Evolutionary conservation across 768 basidiomycete species (phyloP), one percentile per base, ranked within the genome.

Genomic region (Suillus subluteus): DNA sequence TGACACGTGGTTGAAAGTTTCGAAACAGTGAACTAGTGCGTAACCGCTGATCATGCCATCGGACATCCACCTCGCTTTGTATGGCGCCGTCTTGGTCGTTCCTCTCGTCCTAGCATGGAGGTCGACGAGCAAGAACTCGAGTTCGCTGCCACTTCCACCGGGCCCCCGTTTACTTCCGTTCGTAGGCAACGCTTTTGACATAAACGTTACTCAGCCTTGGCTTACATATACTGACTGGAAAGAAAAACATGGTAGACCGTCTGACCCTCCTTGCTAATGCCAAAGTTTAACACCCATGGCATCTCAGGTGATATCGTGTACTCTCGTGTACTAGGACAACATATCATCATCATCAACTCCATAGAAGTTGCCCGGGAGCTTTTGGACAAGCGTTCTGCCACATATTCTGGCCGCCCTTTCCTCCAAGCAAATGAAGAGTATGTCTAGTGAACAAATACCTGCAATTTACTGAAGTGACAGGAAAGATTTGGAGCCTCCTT

Each of bases 401-500:
- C 55, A 35, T 72, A 72, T 43, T 68, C 68, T 6, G 70, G 71
- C 50, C 56, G 71, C 37, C 48, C 15, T 62, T 35, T 40, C 58
- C 62, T 35, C 65, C 55, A 15, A 32, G 65, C 55, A 68, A 66
- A 32, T 62, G 70, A 70, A 69, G 50, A 63, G 69, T 23, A 37
- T 40, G 15, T 58, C n/a, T 18, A 13, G 50, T 26, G 13, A 26
- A 52, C 26, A 16, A 26, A 26, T 26, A 30, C 59, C 37, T 23
- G 44, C n/a, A 46, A 54, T 21, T 7, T 46, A 32, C 43, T 30
- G 4, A 63, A 52, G 21, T 56, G 61, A 41, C 43, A 23, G 18
- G n/a, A 37, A 54, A 72, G 72, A 40, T 67, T 75, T 44, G 69
- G 71, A 46, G 37, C 62, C 12, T 66, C 67, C 44, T 73, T 69